Conservation (phyloP, 305 asterid species). For the Lippia alba region DNA sequence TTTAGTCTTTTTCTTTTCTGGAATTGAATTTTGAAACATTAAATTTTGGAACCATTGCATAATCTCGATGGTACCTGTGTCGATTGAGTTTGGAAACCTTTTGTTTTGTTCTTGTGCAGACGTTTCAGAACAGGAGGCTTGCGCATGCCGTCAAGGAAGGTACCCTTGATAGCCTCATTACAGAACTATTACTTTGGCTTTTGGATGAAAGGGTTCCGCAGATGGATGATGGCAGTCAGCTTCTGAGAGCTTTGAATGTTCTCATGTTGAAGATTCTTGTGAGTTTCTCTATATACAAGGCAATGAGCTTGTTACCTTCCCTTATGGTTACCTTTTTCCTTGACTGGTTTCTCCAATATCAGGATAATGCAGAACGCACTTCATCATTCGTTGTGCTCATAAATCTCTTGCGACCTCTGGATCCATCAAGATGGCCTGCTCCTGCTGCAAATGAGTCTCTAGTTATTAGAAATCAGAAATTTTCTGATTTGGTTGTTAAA, state of each 20-base stretch:
- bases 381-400: conserved; percentile 94
- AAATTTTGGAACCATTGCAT: conserved; percentile 4
- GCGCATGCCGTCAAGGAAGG: conserved; percentile 93
- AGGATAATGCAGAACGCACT: conserved; percentile 99
- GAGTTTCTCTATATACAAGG: conserved; percentile 18
- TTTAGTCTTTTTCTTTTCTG: neutral
- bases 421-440: conserved; percentile 99
- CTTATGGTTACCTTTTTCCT: conserved; percentile 31
- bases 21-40: conserved; percentile 13
- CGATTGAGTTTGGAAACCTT: conserved; percentile 21
- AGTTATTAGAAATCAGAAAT: conserved; percentile 83
- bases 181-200: conserved; percentile 97
- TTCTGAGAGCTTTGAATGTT: conserved; percentile 95
- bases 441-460: conserved; percentile 82
- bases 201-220: conserved; percentile 97
- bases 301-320: neutral
- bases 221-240: conserved; percentile 99
- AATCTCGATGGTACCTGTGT: neutral
- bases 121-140: conserved; percentile 88
- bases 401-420: conserved; percentile 89
- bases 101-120: conserved; percentile 56
- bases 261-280: conserved; percentile 98
- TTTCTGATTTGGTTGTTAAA: conserved; percentile 96
- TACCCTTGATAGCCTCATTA: conserved; percentile 88
- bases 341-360: conserved; percentile 35